Base-by-base conservation (phyloP, 208 protist species). In the Trypanosoma platydactyli region DNA sequence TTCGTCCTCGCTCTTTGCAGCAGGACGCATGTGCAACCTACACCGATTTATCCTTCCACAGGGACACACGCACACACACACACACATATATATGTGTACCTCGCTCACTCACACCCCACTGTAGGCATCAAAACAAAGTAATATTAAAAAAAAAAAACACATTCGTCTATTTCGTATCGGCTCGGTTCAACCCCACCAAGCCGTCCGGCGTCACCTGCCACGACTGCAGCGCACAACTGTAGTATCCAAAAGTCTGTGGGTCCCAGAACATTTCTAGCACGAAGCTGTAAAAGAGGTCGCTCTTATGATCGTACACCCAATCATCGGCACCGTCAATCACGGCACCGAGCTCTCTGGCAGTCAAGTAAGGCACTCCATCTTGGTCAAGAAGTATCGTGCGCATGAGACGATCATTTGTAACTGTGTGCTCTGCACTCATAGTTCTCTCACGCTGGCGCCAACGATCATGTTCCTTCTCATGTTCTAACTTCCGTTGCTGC, bases 221-320 rank as follows among this genome's bases (percentile, higher is more conserved):
- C 13, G 69, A 76, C 25, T 73, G 65, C 52, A 94, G 61, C 6
- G 56, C 69, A 24, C 81, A 77, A 62, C 82, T 88, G 68, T 84
- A 94, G 69, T 94, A 94, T 68, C 83, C 76, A 13, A 46, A 46
- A 38, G 79, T 88, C 33, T 89, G 64, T 16, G 88, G 88, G 48
- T 94, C 88, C 79, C 81, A 94, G 71, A 94, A 94, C 75, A 80
- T 81, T 65, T 92, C 76, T 0, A 79, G 58, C 13, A 76, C 54
- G 52, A 91, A 92, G 27, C 77, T 84, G 66, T 92, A 94, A 61
- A 88, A 94, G 73, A 92, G 82, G 64, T 94, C 88, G 68, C 81
- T 92, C 35, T 66, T 73, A 49, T 88, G 78, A 45, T 91, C 85
- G 69, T 94, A 94, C 13, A 94, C 71, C 88, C 88, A 94, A 63